Percentiles rank a stretch among this genome's conserved stretches.
Evolutionary conservation across 2,329 filamentous ascomycete genomes (phyloP).

Genomic region (Aspergillus hiratsukae): DNA sequence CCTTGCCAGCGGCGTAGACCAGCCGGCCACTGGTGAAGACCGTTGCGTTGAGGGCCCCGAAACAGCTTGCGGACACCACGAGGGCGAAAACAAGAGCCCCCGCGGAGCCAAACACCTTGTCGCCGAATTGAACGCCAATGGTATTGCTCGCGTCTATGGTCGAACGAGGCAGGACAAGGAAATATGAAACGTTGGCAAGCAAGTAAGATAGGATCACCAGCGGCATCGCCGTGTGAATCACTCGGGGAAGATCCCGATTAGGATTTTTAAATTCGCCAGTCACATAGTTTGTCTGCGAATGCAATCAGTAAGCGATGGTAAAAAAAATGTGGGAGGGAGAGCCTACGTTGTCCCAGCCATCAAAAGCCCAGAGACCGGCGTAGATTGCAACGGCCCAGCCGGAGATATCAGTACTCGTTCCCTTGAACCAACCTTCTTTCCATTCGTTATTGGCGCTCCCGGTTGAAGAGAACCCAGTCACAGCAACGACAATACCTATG

Average conservation of each 20-base stretch:
- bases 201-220: constrained; percentile 88
- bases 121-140: constrained; percentile 90
- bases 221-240: constrained; percentile 95
- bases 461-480: constrained; percentile 74
- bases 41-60: constrained; percentile 89
- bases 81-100: constrained; percentile 82
- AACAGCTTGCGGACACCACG: constrained; percentile 85
- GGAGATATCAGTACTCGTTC: constrained; percentile 72
- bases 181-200: constrained; percentile 88
- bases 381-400: constrained; percentile 93
- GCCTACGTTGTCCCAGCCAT: constrained; percentile 95
- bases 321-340: background rate
- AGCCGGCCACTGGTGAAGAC: constrained; percentile 90
- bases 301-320: background rate
- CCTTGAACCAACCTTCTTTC: constrained; percentile 88
- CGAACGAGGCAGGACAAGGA: constrained; percentile 79
- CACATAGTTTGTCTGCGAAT: constrained; percentile 81
- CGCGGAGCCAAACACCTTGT: constrained; percentile 78
- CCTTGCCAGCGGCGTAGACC: constrained; percentile 90
- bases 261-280: constrained; percentile 95
- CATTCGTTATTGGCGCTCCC: constrained; percentile 75
- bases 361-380: constrained; percentile 94
- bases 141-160: constrained; percentile 86
- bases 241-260: constrained; percentile 79
- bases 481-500: constrained; percentile 81